phyloP scores from a whole-genome alignment of 2,329 filamentous ascomycete genomes.

The Penicillium corylophilum region DNA sequence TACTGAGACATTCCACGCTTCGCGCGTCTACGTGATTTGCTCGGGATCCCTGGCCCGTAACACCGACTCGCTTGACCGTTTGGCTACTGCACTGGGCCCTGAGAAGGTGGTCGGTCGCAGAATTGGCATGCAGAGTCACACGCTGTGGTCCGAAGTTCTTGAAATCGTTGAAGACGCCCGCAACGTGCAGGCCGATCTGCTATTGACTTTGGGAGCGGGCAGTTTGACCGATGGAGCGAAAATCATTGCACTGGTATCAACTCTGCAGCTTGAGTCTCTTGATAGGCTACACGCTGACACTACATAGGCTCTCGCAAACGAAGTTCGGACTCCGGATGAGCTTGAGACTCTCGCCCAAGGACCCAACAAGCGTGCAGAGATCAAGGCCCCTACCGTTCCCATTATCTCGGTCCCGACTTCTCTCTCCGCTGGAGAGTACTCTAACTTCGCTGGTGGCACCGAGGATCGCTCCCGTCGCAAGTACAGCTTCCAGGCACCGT shows the following conservation, averaged over 20 bases:
- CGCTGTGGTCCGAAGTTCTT: constrained; percentile 54
- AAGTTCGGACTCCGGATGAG: constrained; percentile 38
- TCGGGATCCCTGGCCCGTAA: constrained; percentile 51
- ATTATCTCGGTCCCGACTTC: constrained; percentile 45
- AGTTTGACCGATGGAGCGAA: constrained; percentile 59
- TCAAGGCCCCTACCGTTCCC: constrained; percentile 29
- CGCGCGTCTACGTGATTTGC: constrained; percentile 52
- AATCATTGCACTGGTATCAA: constrained; percentile 47
- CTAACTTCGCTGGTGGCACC: constrained; percentile 41
- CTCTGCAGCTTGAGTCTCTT: not conserved
- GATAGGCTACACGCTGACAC: constrained; percentile 1
- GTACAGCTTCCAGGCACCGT: constrained; percentile 37
- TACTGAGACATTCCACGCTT: constrained; percentile 45
- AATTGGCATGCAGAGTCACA: constrained; percentile 56
- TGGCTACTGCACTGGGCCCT: constrained; percentile 44
- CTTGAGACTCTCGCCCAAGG: constrained; percentile 39
- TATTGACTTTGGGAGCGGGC: constrained; percentile 57
- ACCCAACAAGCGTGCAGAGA: constrained; percentile 23
- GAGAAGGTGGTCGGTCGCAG: constrained; percentile 44
- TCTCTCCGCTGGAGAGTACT: constrained; percentile 46
- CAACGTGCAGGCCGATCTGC: constrained; percentile 44
- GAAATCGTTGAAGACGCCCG: constrained; percentile 47
- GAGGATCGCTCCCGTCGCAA: constrained; percentile 38
- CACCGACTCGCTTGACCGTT: constrained; percentile 46
- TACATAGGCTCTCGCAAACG: constrained; percentile 49